These are phyloP conservation scores for Vinca minor DNA, from an alignment of 257 asterid genomes.

Conservation along the genomic window DNA sequence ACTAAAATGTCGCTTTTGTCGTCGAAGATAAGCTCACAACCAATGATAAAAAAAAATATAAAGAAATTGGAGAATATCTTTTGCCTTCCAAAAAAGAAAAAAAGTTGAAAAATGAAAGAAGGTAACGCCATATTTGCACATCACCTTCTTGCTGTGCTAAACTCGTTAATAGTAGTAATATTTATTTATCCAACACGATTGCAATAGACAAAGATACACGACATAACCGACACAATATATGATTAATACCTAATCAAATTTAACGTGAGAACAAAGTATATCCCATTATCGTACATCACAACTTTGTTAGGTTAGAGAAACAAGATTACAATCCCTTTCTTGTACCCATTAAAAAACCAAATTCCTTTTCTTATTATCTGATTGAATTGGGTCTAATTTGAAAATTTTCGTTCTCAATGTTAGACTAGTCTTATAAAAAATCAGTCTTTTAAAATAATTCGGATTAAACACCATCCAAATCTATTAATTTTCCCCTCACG, in stretches of 20 bases:
- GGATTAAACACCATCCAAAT: too few species aligned
- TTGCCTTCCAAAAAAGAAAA: not conserved
- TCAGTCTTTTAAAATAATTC: too few species aligned
- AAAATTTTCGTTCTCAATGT: too few species aligned
- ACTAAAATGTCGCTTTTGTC: too few species aligned
- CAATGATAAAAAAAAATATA: not conserved
- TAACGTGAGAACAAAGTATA: constrained; percentile 9
- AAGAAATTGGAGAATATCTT: not conserved
- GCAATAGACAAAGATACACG: not conserved
- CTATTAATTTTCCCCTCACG: too few species aligned
- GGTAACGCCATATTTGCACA: not conserved
- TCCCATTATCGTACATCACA: not conserved
- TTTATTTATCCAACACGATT: not conserved
- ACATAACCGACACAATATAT: not conserved
- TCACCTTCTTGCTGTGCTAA: not conserved
- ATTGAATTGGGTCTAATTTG: too few species aligned
- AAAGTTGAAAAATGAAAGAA: too few species aligned
- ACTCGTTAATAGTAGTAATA: not conserved
- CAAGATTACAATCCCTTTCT: not conserved
- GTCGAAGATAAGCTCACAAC: too few species aligned
- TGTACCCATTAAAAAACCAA: too few species aligned
- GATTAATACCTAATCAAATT: not conserved
- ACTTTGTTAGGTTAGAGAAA: not conserved
- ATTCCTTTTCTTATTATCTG: too few species aligned
- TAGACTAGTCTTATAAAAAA: too few species aligned